Percentiles rank a stretch among this genome's conserved stretches.
Conservation (phyloP, 2,329 filamentous ascomycete species). For the Diplocarpon rosae region DNA sequence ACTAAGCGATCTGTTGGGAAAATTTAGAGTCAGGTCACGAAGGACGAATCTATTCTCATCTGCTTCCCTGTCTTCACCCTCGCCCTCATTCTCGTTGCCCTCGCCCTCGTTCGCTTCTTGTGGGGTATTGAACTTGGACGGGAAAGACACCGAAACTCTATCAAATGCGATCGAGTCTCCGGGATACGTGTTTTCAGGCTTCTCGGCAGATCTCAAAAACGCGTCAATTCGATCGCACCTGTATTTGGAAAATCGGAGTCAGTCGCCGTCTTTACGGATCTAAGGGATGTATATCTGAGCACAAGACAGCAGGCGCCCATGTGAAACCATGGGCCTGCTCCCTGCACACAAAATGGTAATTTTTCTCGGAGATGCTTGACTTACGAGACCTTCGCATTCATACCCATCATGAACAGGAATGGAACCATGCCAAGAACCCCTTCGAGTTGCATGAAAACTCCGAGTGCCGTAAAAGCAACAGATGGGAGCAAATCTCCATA, state of each 20-base stretch:
- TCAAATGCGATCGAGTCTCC: constrained; percentile 52
- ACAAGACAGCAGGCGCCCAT: no score
- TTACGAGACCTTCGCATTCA: constrained; percentile 60
- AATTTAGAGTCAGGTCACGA: constrained; percentile 50
- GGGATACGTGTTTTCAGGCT: constrained; percentile 39
- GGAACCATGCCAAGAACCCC: constrained; percentile 57
- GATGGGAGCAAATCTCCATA: constrained; percentile 55
- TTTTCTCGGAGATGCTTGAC: no score
- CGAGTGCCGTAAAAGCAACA: constrained; percentile 66
- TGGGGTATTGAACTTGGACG: constrained; percentile 1
- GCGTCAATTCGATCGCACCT: constrained; percentile 53
- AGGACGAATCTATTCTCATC: constrained; percentile 49
- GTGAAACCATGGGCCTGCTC: no score
- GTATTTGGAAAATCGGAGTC: no score
- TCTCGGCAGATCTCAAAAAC: constrained; percentile 58
- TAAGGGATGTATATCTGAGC: no score
- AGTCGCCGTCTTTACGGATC: no score
- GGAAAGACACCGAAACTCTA: constrained; percentile 57
- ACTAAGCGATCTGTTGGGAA: constrained; percentile 57
- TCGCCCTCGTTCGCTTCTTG: constrained; percentile 4
- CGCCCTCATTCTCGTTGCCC: constrained; percentile 5
- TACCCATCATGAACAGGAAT: constrained; percentile 53
- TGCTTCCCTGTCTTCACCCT: constrained; percentile 2
- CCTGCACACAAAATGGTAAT: no score
- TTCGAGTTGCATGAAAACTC: constrained; percentile 61